A percentile compares a stretch with the other conserved stretches of the same genome.
phyloP scores from a whole-genome alignment of 129 eudicot species.

The Chrysanthemum lavandulifolium region DNA sequence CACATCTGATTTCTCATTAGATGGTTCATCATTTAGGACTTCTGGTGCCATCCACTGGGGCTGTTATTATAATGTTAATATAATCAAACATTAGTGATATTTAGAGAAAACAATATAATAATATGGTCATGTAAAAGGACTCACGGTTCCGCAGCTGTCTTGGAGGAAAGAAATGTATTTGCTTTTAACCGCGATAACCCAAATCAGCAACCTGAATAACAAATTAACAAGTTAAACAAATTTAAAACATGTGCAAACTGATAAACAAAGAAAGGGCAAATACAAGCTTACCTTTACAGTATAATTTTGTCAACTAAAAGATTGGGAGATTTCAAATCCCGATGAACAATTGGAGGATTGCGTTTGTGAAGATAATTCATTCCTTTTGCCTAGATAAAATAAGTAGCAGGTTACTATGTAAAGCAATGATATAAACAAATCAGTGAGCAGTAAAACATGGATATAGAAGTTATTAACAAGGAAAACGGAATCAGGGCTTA shows the following conservation, averaged over 20 bases:
- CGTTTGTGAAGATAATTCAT: constrained; percentile 97
- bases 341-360: constrained; percentile 90
- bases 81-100: not conserved
- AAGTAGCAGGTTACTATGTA: not conserved
- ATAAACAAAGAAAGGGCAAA: constrained; percentile 13
- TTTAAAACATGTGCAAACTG: constrained; percentile 9
- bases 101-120: not conserved
- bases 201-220: constrained; percentile 82
- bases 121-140: constrained; percentile 15
- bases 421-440: not conserved
- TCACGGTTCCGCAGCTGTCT: constrained; percentile 93
- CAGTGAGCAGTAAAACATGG: too few relatives aligned
- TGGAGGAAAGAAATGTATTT: constrained; percentile 87
- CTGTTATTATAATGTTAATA: constrained; percentile 32
- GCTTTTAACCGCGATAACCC: constrained; percentile 96
- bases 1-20: constrained; percentile 91
- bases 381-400: constrained; percentile 74
- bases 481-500: not conserved
- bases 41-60: constrained; percentile 99
- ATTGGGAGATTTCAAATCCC: constrained; percentile 96
- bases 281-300: constrained; percentile 74
- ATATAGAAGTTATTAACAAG: too few relatives aligned
- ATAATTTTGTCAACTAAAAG: constrained; percentile 89
- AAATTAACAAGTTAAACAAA: constrained; percentile 6
- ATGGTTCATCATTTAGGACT: constrained; percentile 87